phyloP scores from a whole-genome alignment of 768 basidiomycete species.

The Leccinum uliginosum region DNA sequence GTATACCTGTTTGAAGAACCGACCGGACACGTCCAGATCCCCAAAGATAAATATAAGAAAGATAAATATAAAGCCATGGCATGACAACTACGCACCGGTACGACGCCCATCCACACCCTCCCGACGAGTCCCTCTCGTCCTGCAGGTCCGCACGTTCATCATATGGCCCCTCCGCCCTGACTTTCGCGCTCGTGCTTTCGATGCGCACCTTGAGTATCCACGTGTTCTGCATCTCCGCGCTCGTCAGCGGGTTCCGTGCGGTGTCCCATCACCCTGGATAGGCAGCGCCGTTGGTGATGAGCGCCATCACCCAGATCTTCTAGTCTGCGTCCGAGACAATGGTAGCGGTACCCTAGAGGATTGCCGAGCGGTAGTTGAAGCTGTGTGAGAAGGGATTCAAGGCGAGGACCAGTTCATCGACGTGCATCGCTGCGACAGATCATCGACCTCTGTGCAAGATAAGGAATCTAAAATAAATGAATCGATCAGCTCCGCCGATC shows the following conservation, averaged over 20 bases:
- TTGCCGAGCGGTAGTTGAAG: slow-evolving; percentile 25
- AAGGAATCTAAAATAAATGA: too few relatives aligned
- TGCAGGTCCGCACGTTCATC: slow-evolving; percentile 18
- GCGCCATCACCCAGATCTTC: slow-evolving; percentile 23
- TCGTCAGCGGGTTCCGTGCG: slow-evolving; percentile 18
- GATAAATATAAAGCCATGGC: not conserved
- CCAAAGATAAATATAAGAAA: not conserved
- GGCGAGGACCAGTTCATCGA: slow-evolving; percentile 23
- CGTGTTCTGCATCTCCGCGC: slow-evolving; percentile 22
- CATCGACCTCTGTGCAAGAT: too few relatives aligned
- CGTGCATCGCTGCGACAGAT: slow-evolving; percentile 23
- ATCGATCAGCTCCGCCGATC: too few relatives aligned
- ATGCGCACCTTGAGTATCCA: slow-evolving; percentile 21
- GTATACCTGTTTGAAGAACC: slow-evolving; percentile 15
- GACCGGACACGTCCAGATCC: not conserved
- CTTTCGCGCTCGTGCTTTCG: slow-evolving; percentile 20
- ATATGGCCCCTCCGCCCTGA: slow-evolving; percentile 21
- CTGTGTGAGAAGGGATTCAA: slow-evolving; percentile 23
- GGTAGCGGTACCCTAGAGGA: slow-evolving; percentile 18
- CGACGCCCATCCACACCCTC: slow-evolving; percentile 23
- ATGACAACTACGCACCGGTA: slow-evolving; percentile 16
- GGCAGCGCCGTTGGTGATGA: slow-evolving; percentile 19
- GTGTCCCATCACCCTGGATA: slow-evolving; percentile 22
- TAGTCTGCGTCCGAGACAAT: slow-evolving; percentile 16
- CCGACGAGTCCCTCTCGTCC: slow-evolving; percentile 9